phyloP scores from a whole-genome alignment of 2,329 filamentous ascomycete genomes.

The Trichoderma cornu-damae region DNA sequence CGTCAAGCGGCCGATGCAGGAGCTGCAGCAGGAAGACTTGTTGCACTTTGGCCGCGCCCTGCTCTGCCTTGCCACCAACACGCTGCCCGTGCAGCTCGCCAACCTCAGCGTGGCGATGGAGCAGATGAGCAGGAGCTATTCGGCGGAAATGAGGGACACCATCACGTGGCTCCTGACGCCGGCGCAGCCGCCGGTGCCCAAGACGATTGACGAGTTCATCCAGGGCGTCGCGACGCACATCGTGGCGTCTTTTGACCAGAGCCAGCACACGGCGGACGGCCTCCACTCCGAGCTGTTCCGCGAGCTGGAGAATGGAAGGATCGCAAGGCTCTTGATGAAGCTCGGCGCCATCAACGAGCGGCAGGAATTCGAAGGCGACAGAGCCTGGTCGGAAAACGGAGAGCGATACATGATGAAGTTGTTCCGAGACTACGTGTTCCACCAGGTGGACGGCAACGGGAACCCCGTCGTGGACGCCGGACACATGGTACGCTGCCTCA shows the following conservation, averaged over 20 bases:
- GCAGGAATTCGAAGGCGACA: conserved; percentile 73
- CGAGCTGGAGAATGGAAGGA: conserved; percentile 84
- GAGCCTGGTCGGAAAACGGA: conserved; percentile 84
- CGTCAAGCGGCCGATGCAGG: conserved; percentile 57
- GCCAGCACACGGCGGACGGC: conserved; percentile 73
- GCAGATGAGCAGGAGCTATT: conserved; percentile 70
- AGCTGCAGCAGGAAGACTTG: conserved; percentile 85
- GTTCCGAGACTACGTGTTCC: conserved; percentile 95
- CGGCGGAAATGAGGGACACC: conserved; percentile 69
- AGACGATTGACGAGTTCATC: conserved; percentile 75
- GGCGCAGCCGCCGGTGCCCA: conserved; percentile 49
- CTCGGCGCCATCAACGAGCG: conserved; percentile 85
- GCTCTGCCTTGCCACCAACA: conserved; percentile 73
- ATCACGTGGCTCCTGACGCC: conserved; percentile 76
- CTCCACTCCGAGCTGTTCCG: conserved; percentile 65
- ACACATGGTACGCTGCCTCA: conserved; percentile 80
- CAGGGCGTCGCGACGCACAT: conserved; percentile 73
- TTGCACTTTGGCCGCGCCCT: conserved; percentile 78
- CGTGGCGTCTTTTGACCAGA: conserved; percentile 67
- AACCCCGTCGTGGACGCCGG: conserved; percentile 80
- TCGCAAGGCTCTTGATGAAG: conserved; percentile 75
- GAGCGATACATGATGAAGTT: conserved; percentile 90
- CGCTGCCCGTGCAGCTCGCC: conserved; percentile 45
- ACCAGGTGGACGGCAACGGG: conserved; percentile 82
- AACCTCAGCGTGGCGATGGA: conserved; percentile 70